Conservation (phyloP, 2,329 filamentous ascomycete species). For the Fusarium torreyae region DNA sequence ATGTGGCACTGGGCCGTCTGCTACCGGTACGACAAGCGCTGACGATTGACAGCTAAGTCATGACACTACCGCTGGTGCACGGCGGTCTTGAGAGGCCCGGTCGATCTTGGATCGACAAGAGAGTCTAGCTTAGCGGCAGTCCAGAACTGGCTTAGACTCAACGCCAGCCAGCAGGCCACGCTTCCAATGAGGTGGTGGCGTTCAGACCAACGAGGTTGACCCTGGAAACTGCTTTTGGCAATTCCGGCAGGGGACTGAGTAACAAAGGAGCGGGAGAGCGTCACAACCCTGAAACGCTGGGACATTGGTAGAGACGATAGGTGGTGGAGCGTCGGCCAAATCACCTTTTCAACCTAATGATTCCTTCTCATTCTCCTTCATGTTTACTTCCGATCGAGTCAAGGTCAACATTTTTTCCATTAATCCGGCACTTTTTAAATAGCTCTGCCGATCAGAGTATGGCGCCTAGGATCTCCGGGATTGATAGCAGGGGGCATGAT, state of each 20-base stretch:
- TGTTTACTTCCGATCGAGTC: background rate
- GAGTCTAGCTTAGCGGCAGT: slow-evolving; percentile 39
- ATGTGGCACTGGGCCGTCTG: slow-evolving; percentile 43
- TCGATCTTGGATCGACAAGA: slow-evolving; percentile 49
- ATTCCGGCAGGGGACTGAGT: slow-evolving; percentile 35
- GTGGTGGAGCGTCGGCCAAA: slow-evolving; percentile 28
- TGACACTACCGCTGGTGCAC: slow-evolving; percentile 38
- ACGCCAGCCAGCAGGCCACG: slow-evolving; percentile 9
- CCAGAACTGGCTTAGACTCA: slow-evolving; percentile 28
- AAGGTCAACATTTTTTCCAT: slow-evolving; percentile 2
- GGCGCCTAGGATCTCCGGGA: slow-evolving; percentile 5
- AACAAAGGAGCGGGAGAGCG: slow-evolving; percentile 29
- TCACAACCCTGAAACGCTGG: slow-evolving; percentile 46
- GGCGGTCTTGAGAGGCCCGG: slow-evolving; percentile 34
- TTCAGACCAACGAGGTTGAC: slow-evolving; percentile 23
- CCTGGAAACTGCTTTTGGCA: slow-evolving; percentile 34
- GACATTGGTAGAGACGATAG: slow-evolving; percentile 29
- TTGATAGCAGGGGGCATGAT: slow-evolving; percentile 15
- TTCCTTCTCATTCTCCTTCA: slow-evolving; percentile 4
- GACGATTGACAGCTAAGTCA: slow-evolving; percentile 48
- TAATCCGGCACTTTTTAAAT: slow-evolving; percentile 8
- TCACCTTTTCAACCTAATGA: background rate
- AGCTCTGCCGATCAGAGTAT: slow-evolving; percentile 13
- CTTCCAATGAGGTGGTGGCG: slow-evolving; percentile 29
- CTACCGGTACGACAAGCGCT: slow-evolving; percentile 40